Evolutionary conservation across 768 basidiomycete species (phyloP), one percentile per base, ranked within the genome.

Genomic region (Panaeolus cyanescens): DNA sequence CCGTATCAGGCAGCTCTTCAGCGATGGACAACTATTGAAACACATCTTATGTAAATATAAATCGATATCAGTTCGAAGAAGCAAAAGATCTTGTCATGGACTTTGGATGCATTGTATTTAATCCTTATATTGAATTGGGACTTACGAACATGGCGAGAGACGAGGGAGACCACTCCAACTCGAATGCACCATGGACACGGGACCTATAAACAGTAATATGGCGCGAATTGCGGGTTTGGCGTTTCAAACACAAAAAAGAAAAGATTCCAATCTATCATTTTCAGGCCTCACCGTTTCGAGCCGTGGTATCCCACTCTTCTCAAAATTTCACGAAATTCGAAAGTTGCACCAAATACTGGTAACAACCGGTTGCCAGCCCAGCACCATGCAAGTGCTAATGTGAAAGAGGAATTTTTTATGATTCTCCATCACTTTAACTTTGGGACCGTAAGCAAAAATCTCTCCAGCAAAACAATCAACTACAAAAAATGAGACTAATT

Each of bases 281-380:
- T n/a, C n/a, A n/a, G n/a, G n/a, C n/a, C n/a, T n/a, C n/a, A n/a
- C n/a, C n/a, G n/a, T n/a, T n/a, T n/a, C n/a, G n/a, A n/a, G n/a
- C n/a, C n/a, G n/a, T n/a, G n/a, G n/a, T n/a, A n/a, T n/a, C 19
- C 25, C 13, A 50, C 30, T 34, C 25, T 30, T 13, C 25, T 50
- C 6, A 28, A 50, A 25, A 9, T 28, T 50, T 25, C 25, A 50
- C 22, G n/a, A 15, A 28, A 50, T 50, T 50, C 45, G 22, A 28
- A 28, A 28, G 25, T 28, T 50, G 45, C 45, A 50, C 45, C 45
- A 50, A n/a, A 50, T 50, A 25, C 45, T 50, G 45, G 45, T 50
- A 28, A 50, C 45, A 50, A 25, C 45, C 22, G 45, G 45, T 50
- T 50, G 45, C 45, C 45, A 50, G 45, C 45, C 45, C 45, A 22